Percentiles rank a stretch among this genome's conserved stretches.
Conservation (phyloP, 345 rosid species). For the Camelina hispida region DNA sequence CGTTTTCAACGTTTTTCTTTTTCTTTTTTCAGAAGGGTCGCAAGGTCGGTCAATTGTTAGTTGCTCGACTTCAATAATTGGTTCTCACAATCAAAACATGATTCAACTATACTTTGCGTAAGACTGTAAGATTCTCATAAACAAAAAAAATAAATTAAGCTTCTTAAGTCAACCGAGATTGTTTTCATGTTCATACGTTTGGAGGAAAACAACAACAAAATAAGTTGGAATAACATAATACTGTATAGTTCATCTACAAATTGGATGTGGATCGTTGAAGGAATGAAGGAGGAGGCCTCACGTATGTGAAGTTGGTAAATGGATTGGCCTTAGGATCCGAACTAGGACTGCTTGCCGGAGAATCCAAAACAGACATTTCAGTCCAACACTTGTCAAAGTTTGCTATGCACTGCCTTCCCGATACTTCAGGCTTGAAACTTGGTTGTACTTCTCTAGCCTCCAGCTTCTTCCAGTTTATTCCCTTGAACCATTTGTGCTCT, state of each 20-base stretch:
- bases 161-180: background rate
- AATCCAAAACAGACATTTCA: conserved; percentile 76
- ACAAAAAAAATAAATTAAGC: background rate
- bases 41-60: conserved; percentile 24
- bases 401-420: conserved; percentile 81
- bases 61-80: conserved; percentile 5
- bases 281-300: conserved; percentile 67
- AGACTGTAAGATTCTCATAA: conserved; percentile 5
- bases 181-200: background rate
- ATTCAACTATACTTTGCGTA: background rate
- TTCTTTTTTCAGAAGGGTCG: background rate
- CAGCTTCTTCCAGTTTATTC: conserved; percentile 84
- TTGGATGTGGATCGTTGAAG: conserved; percentile 48
- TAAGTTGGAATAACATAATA: background rate
- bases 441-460: conserved; percentile 80
- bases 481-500: conserved; percentile 87
- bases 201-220: background rate
- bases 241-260: conserved; percentile 23
- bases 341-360: conserved; percentile 84
- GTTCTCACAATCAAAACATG: conserved; percentile 16
- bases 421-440: conserved; percentile 79
- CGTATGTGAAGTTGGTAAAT: conserved; percentile 70
- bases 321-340: conserved; percentile 61
- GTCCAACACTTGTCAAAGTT: conserved; percentile 92
- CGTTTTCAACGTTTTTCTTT: conserved; percentile 17